Evolutionary conservation across 805 yeast genomes (phyloP).

Genomic region (Saccharomycopsis schoenii): DNA sequence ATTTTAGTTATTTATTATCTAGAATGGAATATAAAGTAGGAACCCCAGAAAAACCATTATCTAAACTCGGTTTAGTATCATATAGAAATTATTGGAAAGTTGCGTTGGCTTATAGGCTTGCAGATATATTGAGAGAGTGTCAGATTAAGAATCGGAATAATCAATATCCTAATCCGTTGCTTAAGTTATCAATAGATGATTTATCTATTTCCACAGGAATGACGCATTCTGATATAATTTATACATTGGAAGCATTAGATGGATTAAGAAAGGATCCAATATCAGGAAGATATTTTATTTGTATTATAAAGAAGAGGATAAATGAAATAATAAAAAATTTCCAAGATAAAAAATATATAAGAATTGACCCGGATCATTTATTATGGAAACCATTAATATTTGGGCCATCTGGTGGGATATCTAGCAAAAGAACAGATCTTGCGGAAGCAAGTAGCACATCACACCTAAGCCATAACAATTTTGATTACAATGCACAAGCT

Average conservation of each 20-base stretch:
- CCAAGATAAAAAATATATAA: conserved; percentile 43
- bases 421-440: conserved; percentile 31
- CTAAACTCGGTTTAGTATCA: conserved; percentile 76
- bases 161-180: conserved; percentile 11
- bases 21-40: conserved; percentile 71
- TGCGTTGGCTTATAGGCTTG: conserved; percentile 44
- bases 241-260: conserved; percentile 71
- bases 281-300: conserved; percentile 41
- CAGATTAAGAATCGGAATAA: conserved; percentile 3
- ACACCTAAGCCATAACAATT: background rate
- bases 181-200: conserved; percentile 43
- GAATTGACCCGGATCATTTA: conserved; percentile 42
- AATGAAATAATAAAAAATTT: conserved; percentile 36
- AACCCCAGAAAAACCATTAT: conserved; percentile 91
- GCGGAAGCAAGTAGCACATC: background rate
- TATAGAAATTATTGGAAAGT: conserved; percentile 83
- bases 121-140: conserved; percentile 14
- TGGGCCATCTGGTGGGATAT: conserved; percentile 82
- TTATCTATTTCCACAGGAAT: conserved; percentile 70
- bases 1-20: conserved; percentile 75
- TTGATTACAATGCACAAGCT: background rate
- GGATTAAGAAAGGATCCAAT: conserved; percentile 42
- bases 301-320: conserved; percentile 37
- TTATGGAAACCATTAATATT: conserved; percentile 78
- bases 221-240: conserved; percentile 77